Base-by-base conservation (phyloP, 2,329 filamentous ascomycete species). In the Curvularia eragrostidis region DNA sequence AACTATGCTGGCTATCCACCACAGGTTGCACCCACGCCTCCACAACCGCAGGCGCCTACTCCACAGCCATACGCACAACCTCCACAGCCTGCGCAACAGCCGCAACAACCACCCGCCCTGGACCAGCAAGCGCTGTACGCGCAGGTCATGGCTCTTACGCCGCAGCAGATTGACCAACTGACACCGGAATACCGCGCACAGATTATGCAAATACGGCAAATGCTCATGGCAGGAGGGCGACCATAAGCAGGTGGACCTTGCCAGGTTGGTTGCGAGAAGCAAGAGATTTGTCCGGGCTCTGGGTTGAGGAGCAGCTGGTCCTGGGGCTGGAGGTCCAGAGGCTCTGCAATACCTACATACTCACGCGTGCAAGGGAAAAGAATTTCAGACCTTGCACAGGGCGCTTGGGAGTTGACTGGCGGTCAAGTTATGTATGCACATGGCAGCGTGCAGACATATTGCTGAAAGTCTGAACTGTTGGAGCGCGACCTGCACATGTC, bases 71-170 rank as follows among this genome's bases (percentile, higher is more conserved):
- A 83, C 48, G 80, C 79, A 9, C 76, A 79, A 49, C 78, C 81
- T 50, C 76, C 81, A n/a, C 62, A 42, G 18, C 62, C 57, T 12
- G 61, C 54, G 36, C 63, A 57, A 41, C 63, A 57, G 44, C 42
- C 56, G 39, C 63, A 58, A 34, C 63, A 58, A 46, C 42, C 58
- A 15, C 36, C 75, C 69, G 38, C 72, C 71, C 26, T 70, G 72
- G 42, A 71, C 75, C 86, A 90, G 41, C 88, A 91, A 47, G 87
- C 88, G 42, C 83, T 97, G 52, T 88, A 97, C 75, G 86, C 90
- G 62, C 90, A 93, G 68, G 90, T 97, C 47, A 83, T 97, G 80
- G 86, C 85, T 52, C 87, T 97, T 80, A 86, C 92, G 2, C 89
- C 91, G 69, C 84, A 91, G 57, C 87, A 91, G 55, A 93, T 98